Conservation (phyloP, 345 rosid genomes). For the Toxicodendron radicans region DNA sequence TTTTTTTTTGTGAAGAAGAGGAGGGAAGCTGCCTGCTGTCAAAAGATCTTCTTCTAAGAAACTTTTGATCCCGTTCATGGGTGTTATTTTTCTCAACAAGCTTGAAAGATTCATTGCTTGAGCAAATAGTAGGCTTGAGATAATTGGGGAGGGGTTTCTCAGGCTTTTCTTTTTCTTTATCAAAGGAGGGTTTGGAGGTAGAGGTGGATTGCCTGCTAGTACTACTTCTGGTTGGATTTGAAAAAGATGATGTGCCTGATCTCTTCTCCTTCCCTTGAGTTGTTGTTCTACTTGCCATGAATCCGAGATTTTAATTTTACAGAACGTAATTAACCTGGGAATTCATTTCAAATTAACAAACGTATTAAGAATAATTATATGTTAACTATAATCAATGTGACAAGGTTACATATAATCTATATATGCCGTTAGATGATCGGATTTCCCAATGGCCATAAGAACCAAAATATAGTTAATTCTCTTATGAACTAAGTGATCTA, state of each 20-base stretch:
- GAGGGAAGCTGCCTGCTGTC: slow-evolving; percentile 55
- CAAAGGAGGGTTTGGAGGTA: background rate
- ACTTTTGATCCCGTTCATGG: slow-evolving; percentile 35
- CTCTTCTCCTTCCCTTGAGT: slow-evolving; percentile 38
- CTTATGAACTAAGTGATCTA: too few species aligned
- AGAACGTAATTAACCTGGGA: background rate
- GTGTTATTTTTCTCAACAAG: slow-evolving; percentile 31
- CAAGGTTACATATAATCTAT: too few species aligned
- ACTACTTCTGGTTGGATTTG: slow-evolving; percentile 24
- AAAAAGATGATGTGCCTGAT: slow-evolving; percentile 27
- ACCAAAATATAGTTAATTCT: too few species aligned
- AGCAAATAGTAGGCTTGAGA: slow-evolving; percentile 62
- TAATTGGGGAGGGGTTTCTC: slow-evolving; percentile 49
- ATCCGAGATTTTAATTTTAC: background rate
- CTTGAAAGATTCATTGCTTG: slow-evolving; percentile 43
- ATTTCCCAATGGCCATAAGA: too few species aligned
- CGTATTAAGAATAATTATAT: too few species aligned
- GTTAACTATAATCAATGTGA: too few species aligned
- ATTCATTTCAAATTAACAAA: slow-evolving; percentile 7
- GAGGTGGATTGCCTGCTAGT: slow-evolving; percentile 23
- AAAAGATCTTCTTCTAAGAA: slow-evolving; percentile 72
- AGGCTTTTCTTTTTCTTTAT: slow-evolving; percentile 10
- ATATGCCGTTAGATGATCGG: too few species aligned
- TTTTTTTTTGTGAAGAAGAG: slow-evolving; percentile 35
- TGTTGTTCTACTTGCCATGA: slow-evolving; percentile 37